Conservation (phyloP, 495 filamentous ascomycete species). For the Glarea lozoyensis region DNA sequence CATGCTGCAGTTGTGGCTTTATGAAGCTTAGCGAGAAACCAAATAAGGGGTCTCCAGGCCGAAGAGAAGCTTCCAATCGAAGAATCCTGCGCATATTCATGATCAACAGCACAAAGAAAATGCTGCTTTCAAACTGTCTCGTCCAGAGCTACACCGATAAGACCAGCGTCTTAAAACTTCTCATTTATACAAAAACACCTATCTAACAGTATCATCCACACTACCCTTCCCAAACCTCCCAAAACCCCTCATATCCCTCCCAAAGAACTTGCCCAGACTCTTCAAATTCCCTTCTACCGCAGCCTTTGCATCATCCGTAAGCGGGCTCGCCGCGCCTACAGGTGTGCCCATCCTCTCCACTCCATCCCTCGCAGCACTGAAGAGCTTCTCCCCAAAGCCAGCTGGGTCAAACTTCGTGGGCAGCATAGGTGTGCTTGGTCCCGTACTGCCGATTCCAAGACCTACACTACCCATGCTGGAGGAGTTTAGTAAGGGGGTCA, state of each 20-base stretch:
- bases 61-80: no score
- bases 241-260: slow-evolving; percentile 76
- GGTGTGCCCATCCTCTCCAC: slow-evolving; percentile 77
- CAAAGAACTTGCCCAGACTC: slow-evolving; percentile 95
- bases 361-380: slow-evolving; percentile 84
- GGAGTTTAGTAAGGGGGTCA: slow-evolving; percentile 50
- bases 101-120: no score
- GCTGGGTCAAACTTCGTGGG: slow-evolving; percentile 65
- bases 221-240: slow-evolving; percentile 47
- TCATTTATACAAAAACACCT: no score
- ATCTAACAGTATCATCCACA: slow-evolving; percentile 19
- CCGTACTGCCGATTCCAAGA: slow-evolving; percentile 19
- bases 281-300: slow-evolving; percentile 86
- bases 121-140: no score
- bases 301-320: slow-evolving; percentile 31
- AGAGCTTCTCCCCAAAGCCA: slow-evolving; percentile 54
- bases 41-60: no score
- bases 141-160: no score
- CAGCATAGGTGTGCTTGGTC: slow-evolving; percentile 29
- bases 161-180: no score
- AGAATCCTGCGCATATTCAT: no score
- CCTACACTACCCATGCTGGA: slow-evolving; percentile 22
- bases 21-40: no score
- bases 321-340: slow-evolving; percentile 26
- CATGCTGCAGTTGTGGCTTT: no score